These are phyloP conservation scores for Xerocomellus amylosporus DNA, from an alignment of 768 basidiomycete genomes.

Conservation along the genomic window DNA sequence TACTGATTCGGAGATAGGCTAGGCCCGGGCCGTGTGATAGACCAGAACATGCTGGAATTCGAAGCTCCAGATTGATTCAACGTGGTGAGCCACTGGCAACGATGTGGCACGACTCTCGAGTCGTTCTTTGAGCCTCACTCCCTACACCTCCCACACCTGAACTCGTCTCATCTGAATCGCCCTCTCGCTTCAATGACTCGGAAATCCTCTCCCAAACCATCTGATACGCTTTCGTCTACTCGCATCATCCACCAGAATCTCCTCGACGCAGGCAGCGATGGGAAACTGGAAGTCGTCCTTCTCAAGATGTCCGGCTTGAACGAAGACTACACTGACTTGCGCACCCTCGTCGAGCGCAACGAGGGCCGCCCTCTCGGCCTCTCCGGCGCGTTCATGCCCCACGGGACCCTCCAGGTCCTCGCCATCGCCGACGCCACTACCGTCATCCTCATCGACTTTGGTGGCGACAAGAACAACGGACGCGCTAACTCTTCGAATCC, in stretches of 20 bases:
- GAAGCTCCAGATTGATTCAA: neutral
- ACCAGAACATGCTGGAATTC: neutral
- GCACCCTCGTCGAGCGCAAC: conserved; percentile 29
- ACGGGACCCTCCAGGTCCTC: conserved; percentile 25
- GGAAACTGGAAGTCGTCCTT: conserved; percentile 15
- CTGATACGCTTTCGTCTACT: conserved; percentile 9
- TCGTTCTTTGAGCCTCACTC: conserved; percentile 5
- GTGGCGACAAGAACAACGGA: conserved; percentile 32
- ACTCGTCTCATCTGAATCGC: neutral
- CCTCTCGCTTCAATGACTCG: conserved; percentile 1
- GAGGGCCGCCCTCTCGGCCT: conserved; percentile 34
- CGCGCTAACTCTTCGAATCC: conserved; percentile 25
- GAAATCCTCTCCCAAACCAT: neutral
- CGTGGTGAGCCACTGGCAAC: neutral
- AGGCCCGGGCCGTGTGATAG: neutral
- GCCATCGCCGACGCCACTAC: conserved; percentile 28
- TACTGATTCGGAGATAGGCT: neutral
- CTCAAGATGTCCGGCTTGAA: conserved; percentile 22
- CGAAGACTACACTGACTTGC: conserved; percentile 20
- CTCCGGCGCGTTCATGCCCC: conserved; percentile 23
- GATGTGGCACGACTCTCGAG: neutral
- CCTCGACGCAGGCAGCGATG: conserved; percentile 24
- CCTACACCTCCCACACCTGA: neutral
- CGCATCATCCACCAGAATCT: conserved; percentile 30
- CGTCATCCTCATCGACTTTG: conserved; percentile 28